Conservation (phyloP, 2,329 filamentous ascomycete genomes). For the Metarhizium sp. region DNA sequence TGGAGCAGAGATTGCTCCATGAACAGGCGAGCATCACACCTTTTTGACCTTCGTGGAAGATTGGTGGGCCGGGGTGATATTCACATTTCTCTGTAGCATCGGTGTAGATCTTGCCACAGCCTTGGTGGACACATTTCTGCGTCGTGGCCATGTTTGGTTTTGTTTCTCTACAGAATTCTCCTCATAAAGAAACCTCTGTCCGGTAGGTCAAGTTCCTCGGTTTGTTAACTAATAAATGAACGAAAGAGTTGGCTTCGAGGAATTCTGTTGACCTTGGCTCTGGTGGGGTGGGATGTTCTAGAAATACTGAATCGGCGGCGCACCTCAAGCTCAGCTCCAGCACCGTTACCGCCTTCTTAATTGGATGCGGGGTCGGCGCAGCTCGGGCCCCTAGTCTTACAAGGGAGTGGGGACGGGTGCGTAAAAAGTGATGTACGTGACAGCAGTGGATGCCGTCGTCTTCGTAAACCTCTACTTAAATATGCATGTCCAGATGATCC, state of each 20-base stretch:
- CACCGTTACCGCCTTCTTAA: constrained; percentile 25
- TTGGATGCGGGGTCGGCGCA: constrained; percentile 19
- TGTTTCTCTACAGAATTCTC: not conserved
- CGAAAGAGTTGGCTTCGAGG: not conserved
- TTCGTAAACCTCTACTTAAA: too few species aligned
- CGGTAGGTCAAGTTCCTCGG: not conserved
- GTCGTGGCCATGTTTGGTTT: constrained; percentile 39
- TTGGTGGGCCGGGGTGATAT: constrained; percentile 87
- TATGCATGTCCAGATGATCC: too few species aligned
- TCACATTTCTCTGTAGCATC: constrained; percentile 75
- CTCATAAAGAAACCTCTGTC: not conserved
- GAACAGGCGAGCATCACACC: constrained; percentile 41
- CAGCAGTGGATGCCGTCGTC: too few species aligned
- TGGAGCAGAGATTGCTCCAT: not conserved
- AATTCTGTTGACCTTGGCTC: not conserved
- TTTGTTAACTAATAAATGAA: not conserved
- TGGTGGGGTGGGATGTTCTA: constrained; percentile 32
- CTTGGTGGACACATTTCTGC: constrained; percentile 91
- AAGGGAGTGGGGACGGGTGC: too few species aligned
- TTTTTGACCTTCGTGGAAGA: constrained; percentile 98
- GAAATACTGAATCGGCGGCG: constrained; percentile 15
- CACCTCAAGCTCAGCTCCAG: constrained; percentile 6
- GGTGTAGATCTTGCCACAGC: constrained; percentile 81
- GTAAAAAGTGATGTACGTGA: too few species aligned
- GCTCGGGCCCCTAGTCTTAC: not conserved